Base-by-base conservation (phyloP, 352 stramenopile species). In the Albugo laibachii region DNA sequence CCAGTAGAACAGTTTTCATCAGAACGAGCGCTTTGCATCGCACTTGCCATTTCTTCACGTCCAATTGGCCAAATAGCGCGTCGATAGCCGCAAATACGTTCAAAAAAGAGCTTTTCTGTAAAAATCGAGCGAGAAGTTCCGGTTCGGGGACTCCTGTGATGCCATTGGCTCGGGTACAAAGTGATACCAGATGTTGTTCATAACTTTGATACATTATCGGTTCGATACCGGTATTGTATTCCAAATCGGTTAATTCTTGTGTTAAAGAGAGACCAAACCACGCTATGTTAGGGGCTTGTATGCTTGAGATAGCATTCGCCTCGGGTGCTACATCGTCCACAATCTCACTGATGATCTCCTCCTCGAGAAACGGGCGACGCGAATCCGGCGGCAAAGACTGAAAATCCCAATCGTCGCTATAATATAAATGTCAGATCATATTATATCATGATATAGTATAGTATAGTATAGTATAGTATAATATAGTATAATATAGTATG, bases 391-490 rank as follows among this genome's bases (percentile, higher is more conserved):
- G 70, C 41, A 81, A 81, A 50, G 76, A 65, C 48, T 79, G 69
- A 47, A 72, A 81, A 54, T 81, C 69, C 69, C 69, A 81, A 45
- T 79, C 66, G 53, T 81, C 66, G 55, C 69, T 81, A 20, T 12
- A 10, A 18, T 18, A 10, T 10, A 13, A 18, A 35, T 13, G 21
- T 49, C 13, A 24, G 35, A n/a, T 38, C 40, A 37, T 13, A 41
- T 8, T 13, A 18, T 21, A 0, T n/a, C 14, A 36, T 16, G 11
- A 40, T 36, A 16, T 5, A 16, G 34, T 35, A 21, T n/a, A n/a
- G n/a, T n/a, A n/a, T 42, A 24, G 15, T 15, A 40, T 12, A n/a
- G 18, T 48, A 4, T 6, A 43, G 12, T 4, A 37, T 13, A 41
- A 14, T 13, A 18, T 21, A 0, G 8, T n/a, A 36, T 16, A 13